Evolutionary conservation across 371 early-diverging fungal genomes (phyloP).

Genomic region (Circinella umbellata): DNA sequence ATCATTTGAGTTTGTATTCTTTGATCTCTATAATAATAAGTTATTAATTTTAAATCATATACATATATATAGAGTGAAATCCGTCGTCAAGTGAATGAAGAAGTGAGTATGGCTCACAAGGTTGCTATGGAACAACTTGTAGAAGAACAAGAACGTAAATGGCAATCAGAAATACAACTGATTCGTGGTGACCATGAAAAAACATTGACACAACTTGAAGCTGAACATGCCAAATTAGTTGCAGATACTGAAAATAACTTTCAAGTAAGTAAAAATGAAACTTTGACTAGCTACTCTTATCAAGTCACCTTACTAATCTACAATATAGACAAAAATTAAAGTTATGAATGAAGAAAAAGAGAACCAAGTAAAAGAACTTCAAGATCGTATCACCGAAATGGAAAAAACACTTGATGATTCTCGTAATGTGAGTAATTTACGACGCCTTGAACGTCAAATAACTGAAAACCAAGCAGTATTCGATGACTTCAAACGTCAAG

Average conservation of each 20-base stretch:
- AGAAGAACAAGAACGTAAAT: constrained; percentile 14
- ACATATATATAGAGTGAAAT: constrained; percentile 14
- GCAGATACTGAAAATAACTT: background rate
- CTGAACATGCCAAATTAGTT: constrained; percentile 6
- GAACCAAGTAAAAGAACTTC: constrained; percentile 3
- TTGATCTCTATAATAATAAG: background rate
- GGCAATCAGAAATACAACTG: constrained; percentile 12
- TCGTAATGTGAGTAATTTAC: constrained; percentile 27
- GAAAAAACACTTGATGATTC: constrained; percentile 27
- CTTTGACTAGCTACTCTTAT: too few relatives aligned
- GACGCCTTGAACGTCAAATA: constrained; percentile 39
- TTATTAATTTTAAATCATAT: too few relatives aligned
- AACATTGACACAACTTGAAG: background rate
- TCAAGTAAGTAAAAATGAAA: background rate
- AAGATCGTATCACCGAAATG: constrained; percentile 18
- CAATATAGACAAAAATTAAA: background rate
- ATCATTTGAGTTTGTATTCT: background rate
- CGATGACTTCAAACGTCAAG: constrained; percentile 33
- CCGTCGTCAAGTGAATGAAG: constrained; percentile 15
- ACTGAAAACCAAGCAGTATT: constrained; percentile 20
- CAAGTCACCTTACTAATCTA: too few relatives aligned
- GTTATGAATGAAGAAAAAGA: background rate
- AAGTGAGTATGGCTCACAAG: constrained; percentile 9
- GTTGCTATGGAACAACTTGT: constrained; percentile 16
- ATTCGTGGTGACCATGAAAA: constrained; percentile 14